phyloP scores from a whole-genome alignment of 2,329 filamentous ascomycete genomes.

The Scytalidium sp. region DNA sequence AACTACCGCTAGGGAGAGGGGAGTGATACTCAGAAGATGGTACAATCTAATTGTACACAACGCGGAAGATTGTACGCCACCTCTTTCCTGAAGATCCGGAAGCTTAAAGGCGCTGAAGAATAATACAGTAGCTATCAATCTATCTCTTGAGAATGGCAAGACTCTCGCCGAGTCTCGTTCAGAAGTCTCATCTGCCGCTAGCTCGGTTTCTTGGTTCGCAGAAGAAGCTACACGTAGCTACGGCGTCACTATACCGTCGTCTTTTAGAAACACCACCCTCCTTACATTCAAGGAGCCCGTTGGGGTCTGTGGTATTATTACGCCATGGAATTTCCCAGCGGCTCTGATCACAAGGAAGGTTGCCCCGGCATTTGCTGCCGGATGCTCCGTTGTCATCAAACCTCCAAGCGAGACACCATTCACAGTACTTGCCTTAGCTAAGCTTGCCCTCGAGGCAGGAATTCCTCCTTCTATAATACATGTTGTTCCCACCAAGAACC shows the following conservation, averaged over 20 bases:
- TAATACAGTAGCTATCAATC: constrained; percentile 62
- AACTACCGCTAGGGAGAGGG: constrained; percentile 68
- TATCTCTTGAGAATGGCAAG: constrained; percentile 87
- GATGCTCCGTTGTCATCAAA: constrained; percentile 58
- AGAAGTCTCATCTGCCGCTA: constrained; percentile 67
- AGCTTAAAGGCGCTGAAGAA: background rate
- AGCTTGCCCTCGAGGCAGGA: constrained; percentile 63
- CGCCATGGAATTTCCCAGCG: constrained; percentile 76
- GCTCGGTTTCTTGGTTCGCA: constrained; percentile 75
- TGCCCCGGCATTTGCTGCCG: constrained; percentile 55
- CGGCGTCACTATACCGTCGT: constrained; percentile 69
- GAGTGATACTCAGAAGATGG: constrained; percentile 71
- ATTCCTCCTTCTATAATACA: constrained; percentile 73
- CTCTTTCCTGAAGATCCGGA: constrained; percentile 21
- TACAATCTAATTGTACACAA: constrained; percentile 61
- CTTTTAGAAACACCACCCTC: constrained; percentile 66
- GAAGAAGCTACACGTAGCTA: constrained; percentile 71
- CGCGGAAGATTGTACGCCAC: constrained; percentile 4
- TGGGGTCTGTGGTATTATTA: constrained; percentile 76
- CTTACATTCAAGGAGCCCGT: constrained; percentile 77
- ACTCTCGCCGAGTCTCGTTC: constrained; percentile 68
- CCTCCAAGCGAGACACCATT: constrained; percentile 45
- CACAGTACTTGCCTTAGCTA: constrained; percentile 8
- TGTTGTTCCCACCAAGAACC: constrained; percentile 8
- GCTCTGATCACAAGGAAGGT: constrained; percentile 39